Base-by-base conservation (phyloP, 306 rosid genomes). In the Quillaja saponaria region DNA sequence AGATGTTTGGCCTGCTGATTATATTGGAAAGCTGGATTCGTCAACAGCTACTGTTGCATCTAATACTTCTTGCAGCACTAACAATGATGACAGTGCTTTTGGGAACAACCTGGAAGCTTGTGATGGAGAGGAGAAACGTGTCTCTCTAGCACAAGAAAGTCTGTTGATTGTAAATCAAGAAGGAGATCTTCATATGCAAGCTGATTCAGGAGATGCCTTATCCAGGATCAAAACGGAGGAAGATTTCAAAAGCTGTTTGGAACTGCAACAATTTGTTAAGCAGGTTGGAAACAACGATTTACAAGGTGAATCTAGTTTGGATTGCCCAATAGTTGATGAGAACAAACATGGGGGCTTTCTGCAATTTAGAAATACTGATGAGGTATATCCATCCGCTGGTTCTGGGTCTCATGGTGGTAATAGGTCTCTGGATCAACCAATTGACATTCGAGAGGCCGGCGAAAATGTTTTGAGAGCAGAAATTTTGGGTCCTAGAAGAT, bases 1-100 rank as follows among this genome's bases (percentile, higher is more conserved):
- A 70, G 69, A 40, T 81, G 81, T 59, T 63, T 89, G 91, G 99
- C 84, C 95, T 59, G 81, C 71, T n/a, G 88, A 81, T 77, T 83
- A 85, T 61, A 69, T 85, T 49, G 73, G 77, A 25, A 65, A 78
- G 80, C 63, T 83, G 56, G 82, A 74, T 68, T 72, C 71, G 42
- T 70, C 87, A 48, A 70, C 64, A 20, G 54, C 67, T 47, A 68
- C 68, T 73, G 66, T 46, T 49, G 47, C 59, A 14, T 44, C 81
- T 13, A 57, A 31, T 34, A 61, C 71, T 46, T 62, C 7, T 34
- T 8, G 49, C 14, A 20, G 56, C 25, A 19, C 63, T 55, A 67
- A 48, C 28, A 67, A 64, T 13, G 72, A 68, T 20, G 72, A 51
- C 50, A 76, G 51, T 56, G 71, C 41, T 38, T 58, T 52, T 34